Evolutionary conservation across 371 early-diverging fungal species (phyloP).

Genomic region (Mucor circinelloides): DNA sequence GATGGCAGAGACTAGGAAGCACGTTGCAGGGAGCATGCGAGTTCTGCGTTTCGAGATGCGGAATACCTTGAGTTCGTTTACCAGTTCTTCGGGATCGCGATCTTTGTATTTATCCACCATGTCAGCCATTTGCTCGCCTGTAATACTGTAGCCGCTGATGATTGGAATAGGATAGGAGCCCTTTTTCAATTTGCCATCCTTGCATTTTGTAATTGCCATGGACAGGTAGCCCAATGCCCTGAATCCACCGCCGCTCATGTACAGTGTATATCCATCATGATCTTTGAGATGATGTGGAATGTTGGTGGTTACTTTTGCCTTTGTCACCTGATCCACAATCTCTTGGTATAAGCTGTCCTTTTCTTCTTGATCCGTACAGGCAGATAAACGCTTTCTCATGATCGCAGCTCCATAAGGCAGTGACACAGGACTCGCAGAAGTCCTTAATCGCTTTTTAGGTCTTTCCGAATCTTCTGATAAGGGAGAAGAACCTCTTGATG

Average conservation of each 20-base stretch:
- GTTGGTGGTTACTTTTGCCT: conserved; percentile 14
- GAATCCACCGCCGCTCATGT: conserved; percentile 59
- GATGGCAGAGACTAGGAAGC: conserved; percentile 50
- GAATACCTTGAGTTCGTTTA: conserved; percentile 36
- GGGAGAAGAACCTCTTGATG: background rate
- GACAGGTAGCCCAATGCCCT: conserved; percentile 51
- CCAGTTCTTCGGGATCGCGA: conserved; percentile 22
- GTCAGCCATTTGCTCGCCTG: conserved; percentile 25
- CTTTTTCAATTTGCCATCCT: background rate
- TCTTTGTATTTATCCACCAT: conserved; percentile 35
- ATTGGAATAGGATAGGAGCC: conserved; percentile 52
- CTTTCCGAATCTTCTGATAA: conserved; percentile 18
- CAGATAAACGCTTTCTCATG: conserved; percentile 30
- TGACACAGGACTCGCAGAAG: conserved; percentile 37
- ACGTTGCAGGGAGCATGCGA: conserved; percentile 51
- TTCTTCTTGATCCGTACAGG: conserved; percentile 2
- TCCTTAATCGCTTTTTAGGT: conserved; percentile 14
- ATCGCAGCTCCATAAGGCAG: conserved; percentile 57
- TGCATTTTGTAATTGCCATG: conserved; percentile 32
- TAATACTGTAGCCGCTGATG: conserved; percentile 52
- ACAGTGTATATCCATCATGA: conserved; percentile 42
- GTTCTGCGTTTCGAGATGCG: conserved; percentile 55
- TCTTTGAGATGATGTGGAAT: conserved; percentile 22
- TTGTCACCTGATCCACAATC: conserved; percentile 13
- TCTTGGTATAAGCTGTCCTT: conserved; percentile 8